Evolutionary conservation across 2,329 filamentous ascomycete genomes (phyloP).

Genomic region (Amylocarpus encephaloides): DNA sequence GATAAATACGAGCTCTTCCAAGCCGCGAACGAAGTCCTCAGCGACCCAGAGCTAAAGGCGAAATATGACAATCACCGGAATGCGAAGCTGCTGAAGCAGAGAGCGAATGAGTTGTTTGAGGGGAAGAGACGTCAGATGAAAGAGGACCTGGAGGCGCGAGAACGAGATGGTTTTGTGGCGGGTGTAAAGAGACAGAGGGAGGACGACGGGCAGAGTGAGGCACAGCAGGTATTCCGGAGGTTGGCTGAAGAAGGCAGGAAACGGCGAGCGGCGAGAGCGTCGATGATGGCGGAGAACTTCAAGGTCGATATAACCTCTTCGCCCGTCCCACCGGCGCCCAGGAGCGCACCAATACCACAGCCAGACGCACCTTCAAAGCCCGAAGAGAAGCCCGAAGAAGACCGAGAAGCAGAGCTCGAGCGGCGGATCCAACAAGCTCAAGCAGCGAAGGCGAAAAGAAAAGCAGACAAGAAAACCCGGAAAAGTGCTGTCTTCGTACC

Average conservation of each 20-base stretch:
- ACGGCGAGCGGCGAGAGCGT: constrained; percentile 42
- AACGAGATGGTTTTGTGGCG: constrained; percentile 45
- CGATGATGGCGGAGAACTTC: constrained; percentile 31
- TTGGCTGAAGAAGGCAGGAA: constrained; percentile 47
- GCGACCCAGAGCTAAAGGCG: constrained; percentile 61
- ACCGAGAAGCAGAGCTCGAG: constrained; percentile 33
- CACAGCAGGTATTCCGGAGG: constrained; percentile 46
- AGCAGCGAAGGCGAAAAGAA: constrained; percentile 34
- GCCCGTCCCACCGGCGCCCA: constrained; percentile 17
- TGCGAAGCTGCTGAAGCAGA: constrained; percentile 61
- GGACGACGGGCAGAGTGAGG: constrained; percentile 35
- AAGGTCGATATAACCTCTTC: constrained; percentile 10
- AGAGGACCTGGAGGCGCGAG: constrained; percentile 77
- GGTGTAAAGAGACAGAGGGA: constrained; percentile 55
- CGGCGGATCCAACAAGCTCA: constrained; percentile 37
- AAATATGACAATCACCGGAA: constrained; percentile 74
- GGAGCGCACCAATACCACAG: not conserved
- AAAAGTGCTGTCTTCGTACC: constrained; percentile 31
- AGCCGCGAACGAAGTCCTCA: constrained; percentile 78
- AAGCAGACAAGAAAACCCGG: constrained; percentile 33
- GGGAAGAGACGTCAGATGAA: constrained; percentile 69
- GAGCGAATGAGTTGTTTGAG: constrained; percentile 68
- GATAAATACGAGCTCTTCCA: constrained; percentile 81
- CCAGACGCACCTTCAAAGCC: not conserved
- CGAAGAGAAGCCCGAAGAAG: constrained; percentile 31